Base-by-base conservation (phyloP, 768 basidiomycete genomes). In the Hericium coralloides region DNA sequence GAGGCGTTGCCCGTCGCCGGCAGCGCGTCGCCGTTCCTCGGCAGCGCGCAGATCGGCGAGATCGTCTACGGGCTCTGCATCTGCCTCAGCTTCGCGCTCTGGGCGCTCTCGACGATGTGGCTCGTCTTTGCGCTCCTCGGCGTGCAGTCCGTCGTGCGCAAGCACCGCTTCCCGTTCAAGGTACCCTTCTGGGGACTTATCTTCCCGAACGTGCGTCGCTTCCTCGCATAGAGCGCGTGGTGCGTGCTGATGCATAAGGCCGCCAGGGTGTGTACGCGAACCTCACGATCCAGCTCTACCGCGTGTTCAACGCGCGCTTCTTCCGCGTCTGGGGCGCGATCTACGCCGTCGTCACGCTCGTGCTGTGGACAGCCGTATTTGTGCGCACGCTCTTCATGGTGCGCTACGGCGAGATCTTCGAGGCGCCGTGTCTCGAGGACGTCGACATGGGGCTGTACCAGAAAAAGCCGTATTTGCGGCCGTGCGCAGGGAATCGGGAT, bases 51-150 rank as follows among this genome's bases (percentile, higher is more conserved):
- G 10, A 70, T 74, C 1, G 75, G 75, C 9, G 68, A 74, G 12
- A 72, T 68, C 49, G 68, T 84, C 26, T 66, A 80, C 52, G 70
- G 75, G 6, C 48, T 81, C 3, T 79, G 78, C 58, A 64, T 79
- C n/a, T 75, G 75, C 60, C 56, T 68, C 10, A 70, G 82, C 14
- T 78, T 85, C 62, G 59, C 75, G 3, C 67, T 87, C 8, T 88
- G 87, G 87, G 73, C 78, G 0, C 67, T 86, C 49, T 83, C 80
- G 4, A 77, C 78, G 2, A 79, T 83, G 79, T 85, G 83, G 81
- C 71, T 84, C 36, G 48, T 81, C 5, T 82, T 76, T 64, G 83
- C 79, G 0, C 53, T 83, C 7, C 69, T 85, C 37, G 80, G 74
- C 12, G 62, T 86, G 1, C 66, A 68, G 41, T 66, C 79, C 25